Base-by-base conservation (phyloP, 2,329 filamentous ascomycete genomes). In the Lizonia empirigonia region DNA sequence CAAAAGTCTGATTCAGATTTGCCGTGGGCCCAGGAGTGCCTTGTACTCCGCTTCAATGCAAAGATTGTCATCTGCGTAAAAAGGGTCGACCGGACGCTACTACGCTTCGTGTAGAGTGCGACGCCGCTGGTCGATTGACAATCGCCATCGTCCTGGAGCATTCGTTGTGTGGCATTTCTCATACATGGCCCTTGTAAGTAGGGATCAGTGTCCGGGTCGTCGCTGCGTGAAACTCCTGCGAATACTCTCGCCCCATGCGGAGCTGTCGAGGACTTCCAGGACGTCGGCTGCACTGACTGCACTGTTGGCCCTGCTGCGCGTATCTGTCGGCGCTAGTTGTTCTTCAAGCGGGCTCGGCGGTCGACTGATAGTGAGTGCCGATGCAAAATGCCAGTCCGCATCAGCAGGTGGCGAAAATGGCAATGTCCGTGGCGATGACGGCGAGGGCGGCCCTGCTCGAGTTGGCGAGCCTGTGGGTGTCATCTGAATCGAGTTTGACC, bases 241-340 rank as follows among this genome's bases (percentile, higher is more conserved):
- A 59, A 97, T 91, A 78, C 90, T 96, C 75, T 96, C 90, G 42
- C 93, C 90, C 93, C 93, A 97, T 13, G 89, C 87, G 15, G 90
- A 94, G 66, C 93, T 89, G 65, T 94, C 90, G 46, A 97, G 81
- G 68, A 94, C 89, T 60, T 91, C 86, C 71, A 92, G 84, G 60
- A 95, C 89, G 64, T 91, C 88, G 38, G 86, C 83, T 40, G 87
- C 86, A 65, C 85, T 90, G 50, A 92, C 86, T 5, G 81, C 80
- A 71, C 88, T 91, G 46, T 82, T 84, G 19, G 85, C 82, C 34
- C 87, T 77, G 62, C 83, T 83, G 67, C 80, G 83, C 58, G 82
- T 82, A 16, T 59, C 57, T 51, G 33, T 58, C 42, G 44, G 70
- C 53, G 48, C 69, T 59, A 54, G 59, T 59, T 62, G 64, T 44